Evolutionary conservation across 306 rosid species (phyloP), one percentile per base, ranked within the genome.

Genomic region (Rubus parviflorus): DNA sequence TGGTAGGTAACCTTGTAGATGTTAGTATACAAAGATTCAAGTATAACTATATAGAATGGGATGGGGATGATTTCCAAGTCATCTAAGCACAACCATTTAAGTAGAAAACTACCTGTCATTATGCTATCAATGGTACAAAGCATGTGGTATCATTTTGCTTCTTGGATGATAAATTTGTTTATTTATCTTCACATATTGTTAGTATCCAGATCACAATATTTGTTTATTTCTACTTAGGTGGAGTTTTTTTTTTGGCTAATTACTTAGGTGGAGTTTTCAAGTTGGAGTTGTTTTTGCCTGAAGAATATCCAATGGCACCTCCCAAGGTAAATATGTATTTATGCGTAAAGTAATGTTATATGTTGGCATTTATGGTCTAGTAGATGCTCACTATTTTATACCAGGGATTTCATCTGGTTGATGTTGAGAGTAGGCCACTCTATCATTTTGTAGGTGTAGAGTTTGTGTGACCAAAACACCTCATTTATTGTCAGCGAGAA

Each of bases 271-370:
- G 85, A 40, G 85, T 77, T 54, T 82, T 82, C 82, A 77, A 77
- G 72, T 78, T 82, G 85, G 85, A 82, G 53, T 57, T 82, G 52
- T 82, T 77, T 77, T 74, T 82, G 67, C 85, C 85, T 8, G 85
- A 82, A 82, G 85, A 82, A 70, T 82, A 82, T 74, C 85, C 85
- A 62, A 82, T 82, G 85, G 79, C 85, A 45, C 82, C 85, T 73
- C 82, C 85, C 37, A 82, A 78, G 85, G 85, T 82, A 75, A 70
- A 3, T 70, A 2, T 16, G 56, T 60, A 9, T 17, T 30, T 30
- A 30, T 7, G 41, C 47, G 13, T 52, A 63, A 63, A 11, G 5
- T 76, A 8, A 77, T 42, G 17, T 19, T 37, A 8, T 25, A 25
- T 38, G 9, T 25, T 52, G n/a, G 6, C 9, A 67, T 3, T 23